Percentiles rank a stretch among this genome's conserved stretches.
Conservation (phyloP, 2,329 filamentous ascomycete genomes). For the Dactylellina leptospora region DNA sequence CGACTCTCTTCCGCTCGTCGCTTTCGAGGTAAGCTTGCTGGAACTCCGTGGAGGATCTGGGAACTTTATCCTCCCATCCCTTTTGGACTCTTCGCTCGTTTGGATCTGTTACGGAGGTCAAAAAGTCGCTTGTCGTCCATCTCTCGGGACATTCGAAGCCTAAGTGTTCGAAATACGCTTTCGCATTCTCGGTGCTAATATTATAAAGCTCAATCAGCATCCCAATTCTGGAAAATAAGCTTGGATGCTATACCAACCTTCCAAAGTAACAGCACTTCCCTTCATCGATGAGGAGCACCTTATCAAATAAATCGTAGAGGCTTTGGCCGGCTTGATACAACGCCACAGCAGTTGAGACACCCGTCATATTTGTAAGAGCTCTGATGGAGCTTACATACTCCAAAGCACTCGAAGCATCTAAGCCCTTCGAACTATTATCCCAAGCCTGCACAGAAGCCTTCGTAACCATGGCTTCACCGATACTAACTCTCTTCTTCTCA, state of each 20-base stretch:
- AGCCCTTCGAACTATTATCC: constrained; percentile 77
- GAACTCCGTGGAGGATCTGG: constrained; percentile 61
- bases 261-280: constrained; percentile 72
- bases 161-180: constrained; percentile 71
- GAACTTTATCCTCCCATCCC: constrained; percentile 63
- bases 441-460: constrained; percentile 75
- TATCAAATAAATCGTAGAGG: constrained; percentile 76
- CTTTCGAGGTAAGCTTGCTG: constrained; percentile 55
- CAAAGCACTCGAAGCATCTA: constrained; percentile 71
- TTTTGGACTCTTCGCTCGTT: constrained; percentile 63
- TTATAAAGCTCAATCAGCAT: constrained; percentile 2
- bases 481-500: constrained; percentile 81
- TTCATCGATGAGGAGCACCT: constrained; percentile 73
- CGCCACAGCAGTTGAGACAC: constrained; percentile 83
- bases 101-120: constrained; percentile 72
- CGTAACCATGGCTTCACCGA: constrained; percentile 83
- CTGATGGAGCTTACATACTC: constrained; percentile 56
- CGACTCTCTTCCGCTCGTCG: constrained; percentile 46
- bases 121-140: constrained; percentile 72
- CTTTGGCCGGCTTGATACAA: constrained; percentile 77
- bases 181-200: constrained; percentile 65
- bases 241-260: constrained; percentile 12
- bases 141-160: constrained; percentile 72
- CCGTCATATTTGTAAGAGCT: constrained; percentile 79
- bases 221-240: neutral